Conservation (phyloP, 768 basidiomycete genomes). For the Collybia mongolica region DNA sequence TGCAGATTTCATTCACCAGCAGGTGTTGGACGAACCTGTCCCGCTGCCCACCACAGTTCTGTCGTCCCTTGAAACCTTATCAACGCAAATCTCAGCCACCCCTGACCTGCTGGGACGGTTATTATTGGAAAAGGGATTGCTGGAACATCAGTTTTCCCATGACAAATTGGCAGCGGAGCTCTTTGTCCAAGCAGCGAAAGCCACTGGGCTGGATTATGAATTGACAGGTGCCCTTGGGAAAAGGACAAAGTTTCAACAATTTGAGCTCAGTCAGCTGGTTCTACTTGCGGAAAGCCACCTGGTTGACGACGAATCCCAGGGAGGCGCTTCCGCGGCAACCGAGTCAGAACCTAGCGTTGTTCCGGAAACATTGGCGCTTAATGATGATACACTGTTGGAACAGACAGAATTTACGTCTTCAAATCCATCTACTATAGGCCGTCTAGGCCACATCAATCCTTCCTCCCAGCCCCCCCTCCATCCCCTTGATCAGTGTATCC, state of each 20-base stretch:
- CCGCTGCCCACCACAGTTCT: constrained; percentile 45
- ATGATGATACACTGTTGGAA: constrained; percentile 96
- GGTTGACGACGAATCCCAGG: constrained; percentile 25
- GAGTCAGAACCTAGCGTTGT: constrained; percentile 26
- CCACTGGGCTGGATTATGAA: constrained; percentile 82
- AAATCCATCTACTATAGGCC: constrained; percentile 42
- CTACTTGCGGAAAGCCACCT: constrained; percentile 86
- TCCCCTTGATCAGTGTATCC: constrained; percentile 91
- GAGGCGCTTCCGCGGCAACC: constrained; percentile 6
- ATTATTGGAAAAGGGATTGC: constrained; percentile 72
- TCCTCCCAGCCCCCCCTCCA: constrained; percentile 83
- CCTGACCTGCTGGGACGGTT: constrained; percentile 69
- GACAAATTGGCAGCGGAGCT: constrained; percentile 76
- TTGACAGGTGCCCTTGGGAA: constrained; percentile 92
- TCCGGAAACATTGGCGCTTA: constrained; percentile 81
- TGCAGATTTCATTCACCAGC: constrained; percentile 66
- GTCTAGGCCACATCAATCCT: constrained; percentile 75
- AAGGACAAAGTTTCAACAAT: constrained; percentile 90
- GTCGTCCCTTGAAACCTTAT: constrained; percentile 40
- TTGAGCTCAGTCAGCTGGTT: constrained; percentile 85
- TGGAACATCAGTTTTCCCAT: constrained; percentile 73
- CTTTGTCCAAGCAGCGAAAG: constrained; percentile 76
- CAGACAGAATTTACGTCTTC: constrained; percentile 89
- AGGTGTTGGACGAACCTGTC: constrained; percentile 83
- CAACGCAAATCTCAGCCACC: constrained; percentile 39